Evolutionary conservation across 2,329 filamentous ascomycete genomes (phyloP), one percentile per base, ranked within the genome.

Genomic region (Coniochaeta sp.): DNA sequence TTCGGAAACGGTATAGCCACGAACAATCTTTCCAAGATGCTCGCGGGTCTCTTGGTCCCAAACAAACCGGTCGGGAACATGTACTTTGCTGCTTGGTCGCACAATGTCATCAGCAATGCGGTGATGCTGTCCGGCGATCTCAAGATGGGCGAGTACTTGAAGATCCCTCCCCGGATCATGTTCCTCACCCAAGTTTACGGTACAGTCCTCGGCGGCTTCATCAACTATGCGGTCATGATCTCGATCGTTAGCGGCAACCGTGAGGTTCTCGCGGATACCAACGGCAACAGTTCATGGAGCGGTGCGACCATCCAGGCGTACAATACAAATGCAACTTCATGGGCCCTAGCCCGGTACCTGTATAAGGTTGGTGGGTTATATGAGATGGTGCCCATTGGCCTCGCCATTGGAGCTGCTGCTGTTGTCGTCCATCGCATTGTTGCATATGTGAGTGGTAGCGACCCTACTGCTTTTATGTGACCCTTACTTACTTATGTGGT

Each of bases 111-210:
- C 56, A 14, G 60, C 2, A 81, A 81, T 57, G 71, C 75, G 0
- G 77, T 85, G 52, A 79, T 72, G 59, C 70, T 85, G 7, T 79
- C 74, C 40, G 79, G 76, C 55, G 81, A 84, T 62, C 67, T 85
- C 26, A 85, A 85, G 70, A 77, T 84, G 74, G 83, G 82, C 22
- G 80, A 85, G 71, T 85, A 85, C 79, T 75, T 81, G 65, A 85
- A 85, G 63, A 80, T 84, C 6, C 79, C 81, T 1, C 81, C 79
- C 2, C 76, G 79, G 0, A 68, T 76, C 57, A 84, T 84, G 81
- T 84, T 85, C 63, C 64, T 77, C 5, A 84, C 80, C 0, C 82
- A 85, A 36, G 73, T 84, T 4, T 84, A 81, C 62, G 82, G 80
- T 17, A 84, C 81, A 0, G 65, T 84, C 1, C 70, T 85, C 0